A percentile compares a stretch with the other conserved stretches of the same genome.
phyloP scores from a whole-genome alignment of 169 alveolate genomes.

The Ichthyophthirius multifiliis region DNA sequence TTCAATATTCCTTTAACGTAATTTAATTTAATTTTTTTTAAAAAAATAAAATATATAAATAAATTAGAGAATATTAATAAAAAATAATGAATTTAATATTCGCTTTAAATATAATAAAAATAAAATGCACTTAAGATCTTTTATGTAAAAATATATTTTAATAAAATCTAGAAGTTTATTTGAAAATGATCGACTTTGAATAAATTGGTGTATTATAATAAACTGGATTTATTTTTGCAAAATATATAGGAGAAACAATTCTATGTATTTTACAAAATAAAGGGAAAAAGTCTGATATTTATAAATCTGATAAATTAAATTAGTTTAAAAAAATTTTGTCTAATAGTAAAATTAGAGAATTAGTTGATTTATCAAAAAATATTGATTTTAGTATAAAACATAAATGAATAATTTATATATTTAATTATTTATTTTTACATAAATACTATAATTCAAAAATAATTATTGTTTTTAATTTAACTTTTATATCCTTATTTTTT shows the following conservation, averaged over 20 bases:
- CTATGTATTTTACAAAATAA: neutral
- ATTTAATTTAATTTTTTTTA: too few relatives aligned
- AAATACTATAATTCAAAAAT: too few relatives aligned
- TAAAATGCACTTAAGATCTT: neutral
- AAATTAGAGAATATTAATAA: neutral
- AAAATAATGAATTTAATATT: neutral
- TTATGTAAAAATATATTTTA: neutral
- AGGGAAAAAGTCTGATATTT: neutral
- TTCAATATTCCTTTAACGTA: conserved; percentile 1
- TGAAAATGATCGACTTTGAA: neutral
- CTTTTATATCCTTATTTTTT: too few relatives aligned
- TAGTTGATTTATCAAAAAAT: conserved; percentile 1
- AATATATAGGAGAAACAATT: neutral
- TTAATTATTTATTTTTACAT: too few relatives aligned
- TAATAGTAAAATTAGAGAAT: neutral
- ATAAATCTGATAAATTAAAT: neutral
- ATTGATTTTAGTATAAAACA: neutral
- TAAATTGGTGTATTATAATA: neutral
- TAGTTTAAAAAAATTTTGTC: neutral
- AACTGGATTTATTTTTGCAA: neutral
- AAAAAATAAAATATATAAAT: neutral
- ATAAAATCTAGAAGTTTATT: neutral
- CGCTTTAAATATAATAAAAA: neutral
- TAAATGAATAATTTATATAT: too few relatives aligned
- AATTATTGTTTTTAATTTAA: too few relatives aligned